Base-by-base conservation (phyloP, 2,329 filamentous ascomycete species). In the Pseudogymnoascus sp. region DNA sequence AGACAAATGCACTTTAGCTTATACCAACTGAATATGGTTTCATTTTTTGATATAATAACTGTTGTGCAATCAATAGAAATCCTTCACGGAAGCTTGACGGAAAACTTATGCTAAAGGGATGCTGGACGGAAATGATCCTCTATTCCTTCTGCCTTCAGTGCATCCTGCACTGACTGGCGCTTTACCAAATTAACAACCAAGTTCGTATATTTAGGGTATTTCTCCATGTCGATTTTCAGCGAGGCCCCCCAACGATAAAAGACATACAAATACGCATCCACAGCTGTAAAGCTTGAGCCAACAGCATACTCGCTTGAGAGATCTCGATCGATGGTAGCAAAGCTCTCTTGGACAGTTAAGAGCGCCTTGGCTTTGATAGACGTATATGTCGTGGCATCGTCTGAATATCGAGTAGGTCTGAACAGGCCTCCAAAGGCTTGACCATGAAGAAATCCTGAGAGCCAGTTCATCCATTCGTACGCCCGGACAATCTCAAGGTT, bases 391-490 rank as follows among this genome's bases (percentile, higher is more conserved):
- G 28, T 60, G 12, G 59, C 20, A 59, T 72, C 67, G 38, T 68
- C 65, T 2, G 65, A 64, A 12, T 68, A 71, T 18, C 71, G 65
- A 2, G 65, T 58, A 3, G 69, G 67, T 34, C 70, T 58, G 34
- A 70, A 65, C 1, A 71, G 32, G 7, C 62, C 64, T 1, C 67
- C 69, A 60, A 69, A 74, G 1, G 57, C 70, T 7, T 64, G 63
- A 0, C 65, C 67, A 62, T 75, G 72, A 6, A 75, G 18, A 0
- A 67, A 70, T 0, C 70, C 70, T 3, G 70, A 70, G 1, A 75
- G 32, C 64, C 68, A 76, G 57, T 68, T 70, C 54, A 74, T 54
- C 74, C 74, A 75, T 61, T 75, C 73, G 28, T 70, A 71, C 2
- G 68, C 65, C 6, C 70, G 68, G 12, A 70, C 63, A 1, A 58